Evolutionary conservation across 441 rosid species (phyloP), one percentile per base, ranked within the genome.

Genomic region (Croton setiger): DNA sequence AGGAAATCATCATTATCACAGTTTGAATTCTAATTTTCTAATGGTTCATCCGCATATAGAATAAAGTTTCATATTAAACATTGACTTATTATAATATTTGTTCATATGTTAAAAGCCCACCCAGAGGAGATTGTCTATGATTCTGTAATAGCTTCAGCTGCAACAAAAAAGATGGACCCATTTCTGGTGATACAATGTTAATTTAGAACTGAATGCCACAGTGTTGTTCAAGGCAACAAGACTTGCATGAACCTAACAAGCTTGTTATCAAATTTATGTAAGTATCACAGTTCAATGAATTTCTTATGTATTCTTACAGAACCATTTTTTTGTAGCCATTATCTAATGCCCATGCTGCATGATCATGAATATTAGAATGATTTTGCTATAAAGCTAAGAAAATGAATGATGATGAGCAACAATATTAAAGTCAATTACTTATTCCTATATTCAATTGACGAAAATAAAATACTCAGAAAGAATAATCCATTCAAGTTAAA

Each of bases 191-290:
- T 12, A 43, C 21, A 62, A 2, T 15, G 14, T 11, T 41, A 20
- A 43, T 44, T 62, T 13, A 27, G 47, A 59, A 59, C 31, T 3
- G 45, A 15, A 43, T 6, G 37, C 48, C 14, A 44, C 17, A 15
- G 17, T 14, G 39, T 27, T 4, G 39, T 47, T 63, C 11, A 5
- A 15, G 53, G 53, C 13, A 44, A 43, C 10, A 15, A 21, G 53
- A 5, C 39, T 23, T 3, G 15, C 41, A 13, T 44, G 20, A 14
- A 43, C 14, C n/a, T 53, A n/a, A 62, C 35, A 62, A 21, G 36
- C 52, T 62, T 62, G 60, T 52, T 64, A 0, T 47, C 54, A 39
- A 45, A 63, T 64, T 51, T 43, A 13, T 64, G 35, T 18, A n/a
- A n/a, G 60, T n/a, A 36, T 49, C 17, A 35, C 13, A 51, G 33